phyloP scores from a whole-genome alignment of 768 basidiomycete genomes.

The Neoboletus subvelutipes region DNA sequence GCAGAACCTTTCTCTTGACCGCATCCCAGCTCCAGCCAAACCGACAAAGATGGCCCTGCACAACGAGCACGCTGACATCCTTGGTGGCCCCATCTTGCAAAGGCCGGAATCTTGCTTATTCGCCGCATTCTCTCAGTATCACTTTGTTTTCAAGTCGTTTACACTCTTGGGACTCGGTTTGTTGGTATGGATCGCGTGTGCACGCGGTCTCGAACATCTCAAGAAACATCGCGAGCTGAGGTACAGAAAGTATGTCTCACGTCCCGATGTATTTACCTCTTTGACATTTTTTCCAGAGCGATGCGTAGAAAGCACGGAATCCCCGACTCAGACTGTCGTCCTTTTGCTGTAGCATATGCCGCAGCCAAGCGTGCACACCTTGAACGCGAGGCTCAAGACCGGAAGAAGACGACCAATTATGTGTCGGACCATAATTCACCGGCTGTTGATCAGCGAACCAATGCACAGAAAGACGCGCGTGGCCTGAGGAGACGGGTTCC shows the following conservation, averaged over 20 bases:
- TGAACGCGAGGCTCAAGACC: constrained; percentile 47
- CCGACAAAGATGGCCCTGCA: constrained; percentile 46
- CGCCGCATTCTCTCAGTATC: constrained; percentile 36
- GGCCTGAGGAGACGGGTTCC: constrained; percentile 43
- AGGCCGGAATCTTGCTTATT: constrained; percentile 28
- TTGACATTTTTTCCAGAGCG: constrained; percentile 43
- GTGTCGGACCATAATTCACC: constrained; percentile 24
- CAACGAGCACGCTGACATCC: constrained; percentile 69
- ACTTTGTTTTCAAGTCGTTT: constrained; percentile 38
- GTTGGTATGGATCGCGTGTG: constrained; percentile 33
- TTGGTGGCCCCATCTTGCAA: constrained; percentile 55
- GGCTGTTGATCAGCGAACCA: constrained; percentile 30
- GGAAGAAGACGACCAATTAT: constrained; percentile 32
- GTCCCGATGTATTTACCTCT: background rate
- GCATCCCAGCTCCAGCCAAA: constrained; percentile 21
- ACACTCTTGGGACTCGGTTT: constrained; percentile 35
- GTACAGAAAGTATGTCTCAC: constrained; percentile 57
- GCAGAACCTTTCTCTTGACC: constrained; percentile 19
- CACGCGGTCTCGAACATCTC: constrained; percentile 45
- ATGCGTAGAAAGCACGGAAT: constrained; percentile 80
- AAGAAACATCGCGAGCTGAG: constrained; percentile 61
- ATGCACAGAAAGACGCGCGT: constrained; percentile 36
- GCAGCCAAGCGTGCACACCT: constrained; percentile 59
- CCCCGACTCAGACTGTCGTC: constrained; percentile 77
- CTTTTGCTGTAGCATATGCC: constrained; percentile 87